These are phyloP conservation scores for Sordariomycetes sp. DNA, from an alignment of 2,329 filamentous ascomycete genomes.

Conservation along the genomic window DNA sequence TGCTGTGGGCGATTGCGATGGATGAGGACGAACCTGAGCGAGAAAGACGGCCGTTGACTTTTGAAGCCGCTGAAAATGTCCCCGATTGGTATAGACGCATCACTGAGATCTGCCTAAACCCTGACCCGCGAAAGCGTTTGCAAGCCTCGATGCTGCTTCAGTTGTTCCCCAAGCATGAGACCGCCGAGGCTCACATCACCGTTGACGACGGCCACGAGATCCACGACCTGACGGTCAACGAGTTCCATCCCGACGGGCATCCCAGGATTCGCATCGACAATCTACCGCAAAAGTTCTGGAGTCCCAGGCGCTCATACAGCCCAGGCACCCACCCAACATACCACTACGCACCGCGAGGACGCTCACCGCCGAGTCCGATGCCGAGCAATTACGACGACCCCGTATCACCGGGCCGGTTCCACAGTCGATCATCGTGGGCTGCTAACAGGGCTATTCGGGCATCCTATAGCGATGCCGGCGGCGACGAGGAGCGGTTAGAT, in stretches of 20 bases:
- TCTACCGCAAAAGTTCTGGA: background rate
- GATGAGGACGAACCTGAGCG: slow-evolving; percentile 85
- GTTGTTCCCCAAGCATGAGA: slow-evolving; percentile 47
- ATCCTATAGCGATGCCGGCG: slow-evolving; percentile 25
- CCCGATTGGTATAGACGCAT: slow-evolving; percentile 73
- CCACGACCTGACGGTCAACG: slow-evolving; percentile 28
- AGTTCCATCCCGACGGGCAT: slow-evolving; percentile 20
- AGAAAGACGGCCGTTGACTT: slow-evolving; percentile 59
- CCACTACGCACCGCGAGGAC: slow-evolving; percentile 29
- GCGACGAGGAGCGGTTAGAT: slow-evolving; percentile 10
- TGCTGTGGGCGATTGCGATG: slow-evolving; percentile 83
- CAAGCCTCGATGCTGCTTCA: slow-evolving; percentile 64
- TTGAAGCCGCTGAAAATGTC: slow-evolving; percentile 50
- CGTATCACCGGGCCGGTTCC: slow-evolving; percentile 16
- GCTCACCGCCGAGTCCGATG: slow-evolving; percentile 43
- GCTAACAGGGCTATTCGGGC: slow-evolving; percentile 27
- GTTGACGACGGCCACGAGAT: slow-evolving; percentile 25
- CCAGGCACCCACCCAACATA: slow-evolving; percentile 14
- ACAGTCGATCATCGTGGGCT: slow-evolving; percentile 25
- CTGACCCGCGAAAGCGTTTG: slow-evolving; percentile 61
- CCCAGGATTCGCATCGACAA: slow-evolving; percentile 19
- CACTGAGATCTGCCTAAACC: slow-evolving; percentile 67
- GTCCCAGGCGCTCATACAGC: background rate
- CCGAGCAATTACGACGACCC: slow-evolving; percentile 31
- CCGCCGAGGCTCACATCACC: slow-evolving; percentile 21